Percentiles rank a stretch among this genome's conserved stretches.
These are phyloP conservation scores for Hyphodiscus sp. DNA, from an alignment of 2,329 filamentous ascomycete species.

Conservation along the genomic window DNA sequence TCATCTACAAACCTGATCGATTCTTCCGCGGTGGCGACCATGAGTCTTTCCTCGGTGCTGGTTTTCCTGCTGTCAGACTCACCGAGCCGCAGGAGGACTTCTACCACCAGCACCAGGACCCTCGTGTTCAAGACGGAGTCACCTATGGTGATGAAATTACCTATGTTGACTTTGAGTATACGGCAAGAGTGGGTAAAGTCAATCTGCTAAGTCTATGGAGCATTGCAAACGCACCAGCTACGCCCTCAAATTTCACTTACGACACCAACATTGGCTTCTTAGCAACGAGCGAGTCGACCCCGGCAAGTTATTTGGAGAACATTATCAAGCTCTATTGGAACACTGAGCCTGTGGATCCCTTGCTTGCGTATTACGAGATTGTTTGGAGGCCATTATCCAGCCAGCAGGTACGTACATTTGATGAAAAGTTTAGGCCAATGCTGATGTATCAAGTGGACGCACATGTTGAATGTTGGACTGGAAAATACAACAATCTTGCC, in stretches of 20 bases:
- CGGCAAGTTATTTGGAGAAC: constrained; percentile 34
- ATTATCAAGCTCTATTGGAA: constrained; percentile 46
- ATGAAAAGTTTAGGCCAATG: constrained; percentile 31
- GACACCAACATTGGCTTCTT: constrained; percentile 32
- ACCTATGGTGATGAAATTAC: constrained; percentile 49
- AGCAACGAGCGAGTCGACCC: constrained; percentile 1
- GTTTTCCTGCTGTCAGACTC: constrained; percentile 45
- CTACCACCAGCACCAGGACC: constrained; percentile 49
- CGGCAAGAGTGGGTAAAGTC: constrained; percentile 45
- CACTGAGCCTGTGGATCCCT: constrained; percentile 29
- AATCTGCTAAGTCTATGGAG: constrained; percentile 49
- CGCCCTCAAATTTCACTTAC: constrained; percentile 42
- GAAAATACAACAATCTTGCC: constrained; percentile 38
- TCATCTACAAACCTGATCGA: constrained; percentile 50
- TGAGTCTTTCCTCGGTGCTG: constrained; percentile 44
- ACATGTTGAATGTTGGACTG: constrained; percentile 41
- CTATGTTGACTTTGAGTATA: constrained; percentile 49
- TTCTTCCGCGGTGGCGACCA: constrained; percentile 52
- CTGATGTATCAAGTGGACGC: constrained; percentile 36
- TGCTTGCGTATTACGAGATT: constrained; percentile 44
- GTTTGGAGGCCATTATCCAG: constrained; percentile 39
- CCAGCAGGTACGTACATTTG: constrained; percentile 8
- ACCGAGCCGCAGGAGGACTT: constrained; percentile 52
- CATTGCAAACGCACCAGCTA: constrained; percentile 44
- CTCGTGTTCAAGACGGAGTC: constrained; percentile 41